phyloP scores from a whole-genome alignment of 768 basidiomycete genomes.

The Suillus alpinus region DNA sequence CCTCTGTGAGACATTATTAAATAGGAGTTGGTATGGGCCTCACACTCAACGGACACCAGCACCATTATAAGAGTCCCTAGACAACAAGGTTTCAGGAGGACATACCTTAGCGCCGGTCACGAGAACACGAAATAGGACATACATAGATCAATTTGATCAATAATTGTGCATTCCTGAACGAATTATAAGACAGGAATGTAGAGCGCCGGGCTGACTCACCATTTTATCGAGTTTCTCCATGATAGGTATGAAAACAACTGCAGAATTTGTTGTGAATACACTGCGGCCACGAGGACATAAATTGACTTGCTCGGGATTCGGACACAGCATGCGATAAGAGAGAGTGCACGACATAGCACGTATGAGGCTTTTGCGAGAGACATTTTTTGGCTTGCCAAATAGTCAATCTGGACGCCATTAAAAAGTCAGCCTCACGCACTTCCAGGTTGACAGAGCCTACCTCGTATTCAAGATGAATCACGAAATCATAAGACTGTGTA shows the following conservation, averaged over 20 bases:
- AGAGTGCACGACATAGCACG: not conserved
- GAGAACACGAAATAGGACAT: not conserved
- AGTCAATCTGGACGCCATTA: not conserved
- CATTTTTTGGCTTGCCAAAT: not conserved
- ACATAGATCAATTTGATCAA: not conserved
- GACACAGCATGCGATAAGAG: not conserved
- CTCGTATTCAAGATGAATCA: not conserved
- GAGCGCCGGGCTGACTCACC: not conserved
- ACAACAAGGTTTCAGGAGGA: not conserved
- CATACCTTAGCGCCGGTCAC: not conserved
- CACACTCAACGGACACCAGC: not conserved
- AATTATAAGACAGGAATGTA: not conserved
- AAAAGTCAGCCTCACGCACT: not conserved
- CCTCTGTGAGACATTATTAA: not conserved
- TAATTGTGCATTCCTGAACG: not conserved
- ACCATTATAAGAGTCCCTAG: not conserved
- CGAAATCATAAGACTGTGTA: not conserved
- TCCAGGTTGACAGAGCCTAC: not conserved
- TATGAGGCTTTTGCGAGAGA: not conserved
- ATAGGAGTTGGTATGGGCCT: not conserved
- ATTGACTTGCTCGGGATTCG: not conserved
- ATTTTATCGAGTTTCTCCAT: not conserved
- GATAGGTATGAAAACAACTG: not conserved
- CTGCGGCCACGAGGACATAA: not conserved
- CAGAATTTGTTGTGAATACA: not conserved